Percentiles rank a stretch among this genome's conserved stretches.
These are phyloP conservation scores for Gynostemma pentaphyllum DNA, from an alignment of 306 rosid genomes.

Conservation along the genomic window DNA sequence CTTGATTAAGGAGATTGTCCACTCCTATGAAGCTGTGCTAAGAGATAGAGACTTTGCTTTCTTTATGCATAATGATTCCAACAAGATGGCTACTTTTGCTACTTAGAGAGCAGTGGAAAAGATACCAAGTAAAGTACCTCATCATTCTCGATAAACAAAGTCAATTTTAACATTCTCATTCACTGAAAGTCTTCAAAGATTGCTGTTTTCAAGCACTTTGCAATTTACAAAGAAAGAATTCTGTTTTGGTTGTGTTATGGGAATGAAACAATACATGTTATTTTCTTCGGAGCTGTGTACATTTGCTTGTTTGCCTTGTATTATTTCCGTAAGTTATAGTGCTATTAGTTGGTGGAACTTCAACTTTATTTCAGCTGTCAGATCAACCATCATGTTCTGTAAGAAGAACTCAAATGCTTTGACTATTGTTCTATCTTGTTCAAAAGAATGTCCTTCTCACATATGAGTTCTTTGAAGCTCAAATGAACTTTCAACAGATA, in stretches of 20 bases:
- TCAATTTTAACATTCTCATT: not conserved
- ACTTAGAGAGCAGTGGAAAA: not conserved
- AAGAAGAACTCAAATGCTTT: not conserved
- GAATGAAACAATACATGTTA: not conserved
- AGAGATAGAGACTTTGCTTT: too few relatives aligned
- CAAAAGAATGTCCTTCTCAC: not conserved
- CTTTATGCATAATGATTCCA: not conserved
- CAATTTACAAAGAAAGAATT: not conserved
- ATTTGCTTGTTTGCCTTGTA: not conserved
- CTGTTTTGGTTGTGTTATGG: not conserved
- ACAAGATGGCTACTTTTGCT: not conserved
- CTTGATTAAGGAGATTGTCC: too few relatives aligned
- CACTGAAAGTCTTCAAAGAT: not conserved
- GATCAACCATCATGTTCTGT: not conserved
- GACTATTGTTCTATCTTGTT: not conserved
- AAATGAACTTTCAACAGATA: not conserved
- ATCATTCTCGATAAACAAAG: not conserved
- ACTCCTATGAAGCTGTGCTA: too few relatives aligned
- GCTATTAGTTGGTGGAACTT: not conserved
- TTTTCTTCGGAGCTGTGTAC: not conserved
- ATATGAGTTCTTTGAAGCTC: not conserved
- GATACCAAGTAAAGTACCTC: not conserved
- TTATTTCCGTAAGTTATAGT: not conserved
- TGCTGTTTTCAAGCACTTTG: not conserved
- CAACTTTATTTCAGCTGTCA: not conserved